Base-by-base conservation (phyloP, 768 basidiomycete genomes). In the Hortiboletus flavorubellus region DNA sequence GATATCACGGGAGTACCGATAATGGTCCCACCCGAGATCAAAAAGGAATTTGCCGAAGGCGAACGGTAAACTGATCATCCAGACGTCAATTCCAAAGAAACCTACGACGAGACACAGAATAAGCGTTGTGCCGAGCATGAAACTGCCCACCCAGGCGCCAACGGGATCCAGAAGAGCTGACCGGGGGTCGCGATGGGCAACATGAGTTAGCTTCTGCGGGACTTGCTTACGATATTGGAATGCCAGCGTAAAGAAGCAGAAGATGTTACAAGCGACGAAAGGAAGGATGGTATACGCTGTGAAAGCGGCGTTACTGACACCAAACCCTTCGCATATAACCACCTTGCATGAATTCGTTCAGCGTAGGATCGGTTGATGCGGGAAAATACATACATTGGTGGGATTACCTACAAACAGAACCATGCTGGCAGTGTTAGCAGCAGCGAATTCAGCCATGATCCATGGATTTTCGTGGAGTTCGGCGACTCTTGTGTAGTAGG, bases 241-340 rank as follows among this genome's bases (percentile, higher is more conserved):
- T 3, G 72, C 76, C 33, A 86, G 77, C n/a, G 76, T 80, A 2
- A 76, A 57, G 53, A 84, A 84, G 65, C 86, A 89, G 7, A 83
- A 78, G n/a, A 84, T 45, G 75, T 66, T 68, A 77, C 86, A 76
- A 4, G 81, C 85, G 30, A 95, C 66, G 63, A 93, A 89, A 0
- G 93, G 92, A 12, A 95, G 74, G 46, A 91, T 86, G 15, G 88
- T 83, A 72, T 93, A 93, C 0, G 87, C 89, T 0, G 89, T 90
- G 71, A 89, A 94, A 0, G 83, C 82, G 9, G 82, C 80, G 59
- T 91, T 90, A 46, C 87, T 86, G 42, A 96, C 78, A 5, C 75
- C 66, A 66, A 97, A 93, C 0, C 92, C 91, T 51, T 91, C 92
- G 49, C 91, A 89, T 23, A 97, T 84, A 45, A 98, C 89, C 21